Percentiles rank a stretch among this genome's conserved stretches.
phyloP scores from a whole-genome alignment of 768 basidiomycete species.

The Rhodotorula kratochvilovae region DNA sequence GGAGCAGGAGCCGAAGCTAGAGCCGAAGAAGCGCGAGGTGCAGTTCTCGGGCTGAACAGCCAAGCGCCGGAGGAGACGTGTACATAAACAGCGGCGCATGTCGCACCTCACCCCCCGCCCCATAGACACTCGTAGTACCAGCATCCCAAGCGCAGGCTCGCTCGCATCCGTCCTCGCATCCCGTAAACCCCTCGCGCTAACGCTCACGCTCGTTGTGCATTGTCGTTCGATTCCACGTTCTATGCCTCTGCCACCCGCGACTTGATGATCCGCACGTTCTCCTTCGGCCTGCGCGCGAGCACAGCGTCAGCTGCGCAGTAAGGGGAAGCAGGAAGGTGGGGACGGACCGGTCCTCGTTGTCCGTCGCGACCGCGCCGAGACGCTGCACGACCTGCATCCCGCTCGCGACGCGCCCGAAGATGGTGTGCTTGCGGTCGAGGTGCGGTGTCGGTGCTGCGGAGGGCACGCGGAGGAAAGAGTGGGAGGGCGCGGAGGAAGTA shows the following conservation, averaged over 20 bases:
- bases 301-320: background rate
- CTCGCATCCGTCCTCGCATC: background rate
- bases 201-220: no score
- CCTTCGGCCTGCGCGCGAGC: slow-evolving; percentile 53
- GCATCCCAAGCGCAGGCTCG: background rate
- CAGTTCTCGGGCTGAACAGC: background rate
- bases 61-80: background rate
- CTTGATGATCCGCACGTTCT: slow-evolving; percentile 88
- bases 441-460: slow-evolving; percentile 45
- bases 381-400: slow-evolving; percentile 92
- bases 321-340: no score
- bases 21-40: background rate
- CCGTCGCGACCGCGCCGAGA: slow-evolving; percentile 81
- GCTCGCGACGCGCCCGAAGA: slow-evolving; percentile 71
- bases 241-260: slow-evolving; percentile 52
- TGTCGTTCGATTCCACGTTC: background rate
- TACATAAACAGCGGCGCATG: background rate
- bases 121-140: background rate
- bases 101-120: no score
- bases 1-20: background rate
- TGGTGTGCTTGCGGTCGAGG: slow-evolving; percentile 50
- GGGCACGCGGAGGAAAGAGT: background rate
- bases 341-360: slow-evolving; percentile 75
- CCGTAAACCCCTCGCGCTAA: no score
- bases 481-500: no score